Percentiles rank a stretch among this genome's conserved stretches.
These are phyloP conservation scores for Forsythia viridissima DNA, from an alignment of 257 asterid species.

Conservation along the genomic window DNA sequence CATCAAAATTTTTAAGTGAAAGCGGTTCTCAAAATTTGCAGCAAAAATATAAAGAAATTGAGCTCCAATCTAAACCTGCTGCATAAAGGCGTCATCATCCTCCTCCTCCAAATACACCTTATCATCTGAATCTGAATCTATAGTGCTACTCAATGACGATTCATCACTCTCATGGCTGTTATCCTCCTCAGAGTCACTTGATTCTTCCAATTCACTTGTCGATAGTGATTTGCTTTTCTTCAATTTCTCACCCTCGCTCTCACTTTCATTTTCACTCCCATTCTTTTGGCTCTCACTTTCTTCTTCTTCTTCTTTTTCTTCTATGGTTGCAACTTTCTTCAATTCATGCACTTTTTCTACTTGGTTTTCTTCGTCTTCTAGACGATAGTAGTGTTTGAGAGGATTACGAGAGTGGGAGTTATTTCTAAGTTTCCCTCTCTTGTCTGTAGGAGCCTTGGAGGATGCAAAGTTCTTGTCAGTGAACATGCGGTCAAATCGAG, in stretches of 20 bases:
- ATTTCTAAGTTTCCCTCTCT: constrained; percentile 68
- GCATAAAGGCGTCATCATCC: constrained; percentile 50
- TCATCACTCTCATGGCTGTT: constrained; percentile 44
- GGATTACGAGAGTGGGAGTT: constrained; percentile 33
- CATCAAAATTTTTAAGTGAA: neutral
- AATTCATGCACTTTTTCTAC: constrained; percentile 8
- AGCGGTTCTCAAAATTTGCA: neutral
- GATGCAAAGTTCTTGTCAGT: constrained; percentile 52
- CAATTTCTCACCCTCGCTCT: constrained; percentile 27
- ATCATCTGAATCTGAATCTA: constrained; percentile 49
- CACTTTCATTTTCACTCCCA: constrained; percentile 21
- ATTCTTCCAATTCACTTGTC: constrained; percentile 3
- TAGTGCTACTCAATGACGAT: constrained; percentile 43
- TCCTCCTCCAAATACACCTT: constrained; percentile 30
- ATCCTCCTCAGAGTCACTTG: constrained; percentile 25
- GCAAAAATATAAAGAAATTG: neutral
- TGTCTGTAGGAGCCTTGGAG: constrained; percentile 65
- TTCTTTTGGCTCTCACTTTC: constrained; percentile 27
- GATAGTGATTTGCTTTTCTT: constrained; percentile 14
- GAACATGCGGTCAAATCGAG: constrained; percentile 67
- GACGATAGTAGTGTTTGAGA: constrained; percentile 62
- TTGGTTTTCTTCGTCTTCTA: constrained; percentile 35
- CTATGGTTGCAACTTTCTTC: constrained; percentile 20
- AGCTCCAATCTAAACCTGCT: constrained; percentile 25
- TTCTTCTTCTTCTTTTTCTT: constrained; percentile 33